Evolutionary conservation across 352 stramenopile genomes (phyloP).

Genomic region (Globisporangium mamillatum): DNA sequence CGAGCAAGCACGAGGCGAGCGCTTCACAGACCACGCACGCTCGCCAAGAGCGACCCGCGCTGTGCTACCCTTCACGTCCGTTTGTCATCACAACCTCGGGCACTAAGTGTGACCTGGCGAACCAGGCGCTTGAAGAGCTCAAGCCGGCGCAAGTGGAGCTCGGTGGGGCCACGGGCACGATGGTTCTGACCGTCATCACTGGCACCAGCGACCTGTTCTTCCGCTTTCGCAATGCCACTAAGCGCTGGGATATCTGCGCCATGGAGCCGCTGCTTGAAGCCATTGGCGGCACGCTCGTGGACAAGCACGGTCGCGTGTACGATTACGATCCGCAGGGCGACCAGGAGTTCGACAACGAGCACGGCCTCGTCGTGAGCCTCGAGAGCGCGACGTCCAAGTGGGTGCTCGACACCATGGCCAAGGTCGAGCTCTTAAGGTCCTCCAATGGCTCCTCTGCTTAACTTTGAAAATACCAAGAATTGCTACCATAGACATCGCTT

Average conservation of each 20-base stretch:
- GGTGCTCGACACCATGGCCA: slow-evolving; percentile 41
- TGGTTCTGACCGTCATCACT: slow-evolving; percentile 64
- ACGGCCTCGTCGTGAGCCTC: slow-evolving; percentile 52
- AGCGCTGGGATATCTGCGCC: slow-evolving; percentile 80
- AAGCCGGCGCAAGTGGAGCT: slow-evolving; percentile 33
- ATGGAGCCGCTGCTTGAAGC: slow-evolving; percentile 62
- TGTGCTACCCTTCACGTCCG: slow-evolving; percentile 33
- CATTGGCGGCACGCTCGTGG: slow-evolving; percentile 51
- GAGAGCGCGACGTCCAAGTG: slow-evolving; percentile 30
- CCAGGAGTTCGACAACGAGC: slow-evolving; percentile 59
- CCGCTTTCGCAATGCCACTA: slow-evolving; percentile 63
- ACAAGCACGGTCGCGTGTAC: slow-evolving; percentile 58
- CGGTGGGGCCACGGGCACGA: slow-evolving; percentile 69
- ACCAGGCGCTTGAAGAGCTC: slow-evolving; percentile 38
- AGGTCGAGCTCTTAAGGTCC: slow-evolving; percentile 59
- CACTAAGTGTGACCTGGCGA: slow-evolving; percentile 48
- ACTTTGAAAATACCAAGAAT: slow-evolving; percentile 10
- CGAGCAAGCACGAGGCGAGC: slow-evolving; percentile 29
- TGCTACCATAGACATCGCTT: not conserved
- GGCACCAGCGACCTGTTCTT: slow-evolving; percentile 67
- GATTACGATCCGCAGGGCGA: slow-evolving; percentile 53
- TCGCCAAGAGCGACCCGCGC: slow-evolving; percentile 21
- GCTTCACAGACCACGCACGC: slow-evolving; percentile 25
- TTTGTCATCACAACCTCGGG: slow-evolving; percentile 58
- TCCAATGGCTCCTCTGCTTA: slow-evolving; percentile 14